Percentiles rank a stretch among this genome's conserved stretches.
phyloP scores from a whole-genome alignment of 2,329 filamentous ascomycete genomes.

The Claviceps spartinae region DNA sequence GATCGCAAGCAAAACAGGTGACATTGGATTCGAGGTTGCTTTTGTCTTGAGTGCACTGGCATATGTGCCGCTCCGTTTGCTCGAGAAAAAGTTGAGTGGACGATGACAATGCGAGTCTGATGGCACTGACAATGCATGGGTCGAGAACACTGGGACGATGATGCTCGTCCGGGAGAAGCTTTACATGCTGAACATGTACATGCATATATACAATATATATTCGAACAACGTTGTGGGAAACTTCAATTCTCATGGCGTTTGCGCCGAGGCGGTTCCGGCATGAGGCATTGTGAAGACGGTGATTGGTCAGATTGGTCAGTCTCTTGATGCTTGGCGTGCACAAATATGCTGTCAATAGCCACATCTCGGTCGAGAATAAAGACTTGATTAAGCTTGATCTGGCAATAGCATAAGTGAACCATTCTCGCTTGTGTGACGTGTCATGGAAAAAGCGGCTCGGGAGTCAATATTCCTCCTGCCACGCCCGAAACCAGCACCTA shows the following conservation, averaged over 20 bases:
- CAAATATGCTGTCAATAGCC: no score
- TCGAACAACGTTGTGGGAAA: no score
- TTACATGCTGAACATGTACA: background rate
- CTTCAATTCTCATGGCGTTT: no score
- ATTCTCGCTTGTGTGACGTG: conserved; percentile 10
- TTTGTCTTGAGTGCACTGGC: conserved; percentile 35
- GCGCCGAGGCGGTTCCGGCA: no score
- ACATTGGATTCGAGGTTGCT: conserved; percentile 53
- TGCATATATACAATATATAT: no score
- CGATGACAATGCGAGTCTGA: background rate
- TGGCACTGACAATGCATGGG: background rate
- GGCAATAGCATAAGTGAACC: conserved; percentile 19
- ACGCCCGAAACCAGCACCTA: no score
- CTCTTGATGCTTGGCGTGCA: no score
- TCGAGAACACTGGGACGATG: background rate
- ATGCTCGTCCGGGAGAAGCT: background rate
- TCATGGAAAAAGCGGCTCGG: no score
- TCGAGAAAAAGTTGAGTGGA: conserved; percentile 25
- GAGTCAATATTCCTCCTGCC: no score
- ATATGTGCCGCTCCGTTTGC: conserved; percentile 33
- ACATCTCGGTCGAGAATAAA: no score
- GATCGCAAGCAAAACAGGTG: conserved; percentile 44
- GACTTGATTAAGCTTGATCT: background rate
- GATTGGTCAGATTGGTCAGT: no score
- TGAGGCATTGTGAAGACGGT: no score